phyloP scores from a whole-genome alignment of 441 rosid species.

The Arabidopsis lyrata region DNA sequence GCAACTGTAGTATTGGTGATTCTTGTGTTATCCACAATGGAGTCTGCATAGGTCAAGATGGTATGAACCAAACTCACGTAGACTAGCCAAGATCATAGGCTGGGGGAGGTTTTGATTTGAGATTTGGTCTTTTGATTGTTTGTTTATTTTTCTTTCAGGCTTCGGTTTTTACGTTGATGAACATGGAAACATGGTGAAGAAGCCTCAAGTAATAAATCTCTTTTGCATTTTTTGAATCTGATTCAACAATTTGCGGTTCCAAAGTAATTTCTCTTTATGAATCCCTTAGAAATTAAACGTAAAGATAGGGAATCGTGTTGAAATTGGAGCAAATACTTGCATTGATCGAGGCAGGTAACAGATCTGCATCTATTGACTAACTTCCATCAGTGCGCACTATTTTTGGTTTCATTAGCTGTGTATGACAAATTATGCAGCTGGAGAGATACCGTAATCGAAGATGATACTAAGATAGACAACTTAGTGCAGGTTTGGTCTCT shows the following conservation, averaged over 20 bases:
- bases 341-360: slow-evolving; percentile 76
- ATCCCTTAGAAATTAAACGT: slow-evolving; percentile 54
- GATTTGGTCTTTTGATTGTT: not conserved
- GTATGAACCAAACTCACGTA: slow-evolving; percentile 47
- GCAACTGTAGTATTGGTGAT: slow-evolving; percentile 66
- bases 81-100: not conserved
- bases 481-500: slow-evolving; percentile 66
- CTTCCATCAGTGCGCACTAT: slow-evolving; percentile 1
- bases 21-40: slow-evolving; percentile 60
- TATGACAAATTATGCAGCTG: slow-evolving; percentile 58
- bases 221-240: slow-evolving; percentile 9
- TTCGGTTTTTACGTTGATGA: slow-evolving; percentile 78
- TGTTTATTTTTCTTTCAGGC: slow-evolving; percentile 49
- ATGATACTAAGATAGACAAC: slow-evolving; percentile 77
- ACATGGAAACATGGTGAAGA: slow-evolving; percentile 69
- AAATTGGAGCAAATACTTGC: slow-evolving; percentile 81
- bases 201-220: slow-evolving; percentile 67
- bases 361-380: slow-evolving; percentile 19
- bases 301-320: slow-evolving; percentile 68
- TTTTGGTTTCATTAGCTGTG: slow-evolving; percentile 8
- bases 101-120: slow-evolving; percentile 2
- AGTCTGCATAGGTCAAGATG: slow-evolving; percentile 88
- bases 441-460: slow-evolving; percentile 78
- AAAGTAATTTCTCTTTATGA: not conserved
- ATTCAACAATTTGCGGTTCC: not conserved